phyloP scores from a whole-genome alignment of 805 yeast genomes.

The Wickerhamomyces alni region DNA sequence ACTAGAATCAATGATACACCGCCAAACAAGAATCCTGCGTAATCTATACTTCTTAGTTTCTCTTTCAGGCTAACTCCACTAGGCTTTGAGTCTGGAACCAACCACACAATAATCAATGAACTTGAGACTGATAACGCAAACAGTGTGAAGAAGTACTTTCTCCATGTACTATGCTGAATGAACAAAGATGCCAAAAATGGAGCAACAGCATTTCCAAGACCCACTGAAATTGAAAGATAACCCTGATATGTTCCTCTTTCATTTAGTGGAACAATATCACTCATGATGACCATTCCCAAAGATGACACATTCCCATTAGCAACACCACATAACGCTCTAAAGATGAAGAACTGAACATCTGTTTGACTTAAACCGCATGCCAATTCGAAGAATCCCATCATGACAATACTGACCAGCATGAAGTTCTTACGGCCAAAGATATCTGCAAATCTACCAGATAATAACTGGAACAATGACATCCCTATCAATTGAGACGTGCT shows the following conservation, averaged over 20 bases:
- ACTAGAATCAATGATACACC: constrained; percentile 21
- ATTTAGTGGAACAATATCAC: constrained; percentile 47
- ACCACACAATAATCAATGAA: constrained; percentile 1
- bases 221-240: constrained; percentile 42
- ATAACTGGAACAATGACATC: not conserved
- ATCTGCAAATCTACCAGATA: not conserved
- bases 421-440: not conserved
- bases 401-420: not conserved
- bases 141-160: constrained; percentile 33
- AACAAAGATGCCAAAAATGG: constrained; percentile 38
- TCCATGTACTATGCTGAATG: constrained; percentile 29
- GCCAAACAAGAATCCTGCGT: constrained; percentile 33
- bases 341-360: constrained; percentile 42
- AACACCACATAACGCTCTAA: constrained; percentile 50
- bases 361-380: constrained; percentile 47
- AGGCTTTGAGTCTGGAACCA: constrained; percentile 27
- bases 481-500: not conserved
- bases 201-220: constrained; percentile 40
- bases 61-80: constrained; percentile 1
- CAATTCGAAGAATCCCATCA: constrained; percentile 29
- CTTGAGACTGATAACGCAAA: constrained; percentile 23
- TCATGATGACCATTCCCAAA: constrained; percentile 44
- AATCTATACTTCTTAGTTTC: constrained; percentile 40
- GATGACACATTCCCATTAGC: constrained; percentile 51
- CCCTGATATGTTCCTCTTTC: constrained; percentile 57